phyloP scores from a whole-genome alignment of 2,329 filamentous ascomycete genomes.

The Epicoccum nigrum region DNA sequence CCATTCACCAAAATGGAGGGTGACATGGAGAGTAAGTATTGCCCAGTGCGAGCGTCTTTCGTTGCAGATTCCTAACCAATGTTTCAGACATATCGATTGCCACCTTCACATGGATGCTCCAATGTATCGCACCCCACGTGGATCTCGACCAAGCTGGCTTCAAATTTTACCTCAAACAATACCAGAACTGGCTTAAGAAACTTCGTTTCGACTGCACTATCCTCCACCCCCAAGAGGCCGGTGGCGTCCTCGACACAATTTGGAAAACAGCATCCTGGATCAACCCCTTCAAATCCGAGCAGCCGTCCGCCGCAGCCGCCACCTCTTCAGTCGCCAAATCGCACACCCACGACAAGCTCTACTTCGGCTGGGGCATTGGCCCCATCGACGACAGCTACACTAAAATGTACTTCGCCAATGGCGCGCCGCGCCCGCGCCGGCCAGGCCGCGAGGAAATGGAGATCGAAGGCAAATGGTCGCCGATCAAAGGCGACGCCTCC shows the following conservation, averaged over 20 bases:
- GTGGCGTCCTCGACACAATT: too few relatives aligned
- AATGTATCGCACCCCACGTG: slow-evolving; percentile 55
- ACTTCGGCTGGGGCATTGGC: slow-evolving; percentile 56
- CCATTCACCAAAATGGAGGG: slow-evolving; percentile 38
- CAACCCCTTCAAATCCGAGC: too few relatives aligned
- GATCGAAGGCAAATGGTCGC: slow-evolving; percentile 17
- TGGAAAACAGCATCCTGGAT: not conserved
- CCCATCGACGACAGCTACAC: slow-evolving; percentile 50
- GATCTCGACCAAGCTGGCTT: slow-evolving; percentile 55
- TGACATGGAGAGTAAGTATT: slow-evolving; percentile 40
- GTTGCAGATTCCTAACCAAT: not conserved
- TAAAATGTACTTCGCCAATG: slow-evolving; percentile 52
- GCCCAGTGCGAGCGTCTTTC: fast-evolving
- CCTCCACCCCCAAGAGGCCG: too few relatives aligned
- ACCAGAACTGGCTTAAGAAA: slow-evolving; percentile 25
- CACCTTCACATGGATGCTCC: slow-evolving; percentile 62
- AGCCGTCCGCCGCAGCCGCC: too few relatives aligned
- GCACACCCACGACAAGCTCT: slow-evolving; percentile 36
- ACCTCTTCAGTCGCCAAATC: slow-evolving; percentile 33
- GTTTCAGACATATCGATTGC: slow-evolving; percentile 55
- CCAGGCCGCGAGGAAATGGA: slow-evolving; percentile 52
- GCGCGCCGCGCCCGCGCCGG: slow-evolving; percentile 46
- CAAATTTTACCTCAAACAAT: slow-evolving; percentile 48
- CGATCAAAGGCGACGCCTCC: not conserved
- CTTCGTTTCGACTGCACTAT: not conserved